phyloP scores from a whole-genome alignment of 805 yeast genomes.

The Candida ulmi region DNA sequence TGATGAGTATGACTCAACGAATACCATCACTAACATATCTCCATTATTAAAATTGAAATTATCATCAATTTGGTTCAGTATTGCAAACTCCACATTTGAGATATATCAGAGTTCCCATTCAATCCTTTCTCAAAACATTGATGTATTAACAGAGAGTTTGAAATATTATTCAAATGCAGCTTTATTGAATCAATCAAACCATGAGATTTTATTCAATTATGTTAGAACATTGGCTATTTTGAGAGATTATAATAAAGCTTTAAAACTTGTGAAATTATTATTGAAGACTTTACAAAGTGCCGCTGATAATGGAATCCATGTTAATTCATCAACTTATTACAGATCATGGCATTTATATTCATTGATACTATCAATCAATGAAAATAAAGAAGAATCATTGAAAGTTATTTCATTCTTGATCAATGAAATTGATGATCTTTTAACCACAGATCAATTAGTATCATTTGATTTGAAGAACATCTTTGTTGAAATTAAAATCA shows the following conservation, averaged over 20 bases:
- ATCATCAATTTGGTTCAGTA: constrained; percentile 11
- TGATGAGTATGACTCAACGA: too few species aligned
- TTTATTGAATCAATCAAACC: constrained; percentile 6
- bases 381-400: constrained; percentile 49
- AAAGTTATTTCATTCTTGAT: constrained; percentile 50
- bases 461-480: constrained; percentile 13
- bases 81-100: constrained; percentile 10
- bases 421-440: constrained; percentile 33
- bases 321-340: constrained; percentile 38
- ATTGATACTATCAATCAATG: constrained; percentile 56
- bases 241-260: constrained; percentile 37
- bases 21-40: not conserved
- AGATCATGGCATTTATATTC: constrained; percentile 65
- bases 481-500: constrained; percentile 63
- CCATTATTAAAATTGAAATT: not conserved
- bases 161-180: constrained; percentile 12
- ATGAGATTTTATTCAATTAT: constrained; percentile 31
- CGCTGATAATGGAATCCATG: too few species aligned
- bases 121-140: constrained; percentile 3
- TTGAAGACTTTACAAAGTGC: constrained; percentile 26
- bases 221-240: constrained; percentile 42
- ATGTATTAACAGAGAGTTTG: constrained; percentile 1
- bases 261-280: constrained; percentile 35
- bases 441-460: constrained; percentile 7
- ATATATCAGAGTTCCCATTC: constrained; percentile 7